Conservation (phyloP, 345 rosid species). For the Physaria fendleri region DNA sequence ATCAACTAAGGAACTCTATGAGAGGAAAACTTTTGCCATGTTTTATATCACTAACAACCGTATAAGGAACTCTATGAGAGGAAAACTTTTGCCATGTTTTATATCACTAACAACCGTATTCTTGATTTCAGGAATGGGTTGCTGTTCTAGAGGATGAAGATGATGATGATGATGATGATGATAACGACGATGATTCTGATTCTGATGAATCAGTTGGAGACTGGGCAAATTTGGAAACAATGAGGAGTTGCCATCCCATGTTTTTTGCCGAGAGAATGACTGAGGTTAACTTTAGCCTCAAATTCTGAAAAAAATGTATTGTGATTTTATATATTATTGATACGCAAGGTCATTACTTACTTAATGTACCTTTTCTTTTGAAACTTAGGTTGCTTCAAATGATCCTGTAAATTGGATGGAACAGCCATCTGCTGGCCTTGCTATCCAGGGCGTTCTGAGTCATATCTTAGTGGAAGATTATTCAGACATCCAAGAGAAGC, state of each 20-base stretch:
- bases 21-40: not conserved
- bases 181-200: constrained; percentile 38
- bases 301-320: not conserved
- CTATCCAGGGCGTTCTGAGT: constrained; percentile 75
- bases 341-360: not conserved
- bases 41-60: constrained; percentile 6
- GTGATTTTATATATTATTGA: not conserved
- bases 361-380: no score
- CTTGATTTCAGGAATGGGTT: constrained; percentile 58
- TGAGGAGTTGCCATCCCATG: constrained; percentile 93
- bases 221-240: constrained; percentile 87
- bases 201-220: constrained; percentile 51
- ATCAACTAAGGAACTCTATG: not conserved
- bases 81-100: not conserved
- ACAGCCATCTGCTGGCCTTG: constrained; percentile 80
- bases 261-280: constrained; percentile 77
- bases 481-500: constrained; percentile 55
- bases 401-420: constrained; percentile 86
- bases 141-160: constrained; percentile 60
- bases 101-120: constrained; percentile 9
- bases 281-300: constrained; percentile 30
- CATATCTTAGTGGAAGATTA: constrained; percentile 70
- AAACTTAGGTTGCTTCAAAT: constrained; percentile 63
- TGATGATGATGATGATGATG: constrained; percentile 45
- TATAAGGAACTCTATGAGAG: not conserved